phyloP scores from a whole-genome alignment of 176 grass and related monocot species.

The Saccharum spontaneum region DNA sequence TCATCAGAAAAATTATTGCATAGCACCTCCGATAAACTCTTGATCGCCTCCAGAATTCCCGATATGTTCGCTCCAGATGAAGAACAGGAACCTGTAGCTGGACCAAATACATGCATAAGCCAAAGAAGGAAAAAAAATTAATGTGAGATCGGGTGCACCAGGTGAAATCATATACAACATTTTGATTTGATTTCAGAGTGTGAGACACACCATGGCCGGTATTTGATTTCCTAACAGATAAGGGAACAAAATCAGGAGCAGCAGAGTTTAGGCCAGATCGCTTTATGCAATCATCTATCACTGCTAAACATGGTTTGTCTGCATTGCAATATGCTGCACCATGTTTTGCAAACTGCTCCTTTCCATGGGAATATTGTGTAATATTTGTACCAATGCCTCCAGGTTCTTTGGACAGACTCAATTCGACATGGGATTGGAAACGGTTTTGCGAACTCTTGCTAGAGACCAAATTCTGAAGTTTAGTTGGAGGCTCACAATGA shows the following conservation, averaged over 20 bases:
- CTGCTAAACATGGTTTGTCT: constrained; percentile 21
- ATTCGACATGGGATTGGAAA: constrained; percentile 16
- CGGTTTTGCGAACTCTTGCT: constrained; percentile 24
- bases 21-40: constrained; percentile 39
- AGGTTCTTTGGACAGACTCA: constrained; percentile 5
- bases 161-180: constrained; percentile 5
- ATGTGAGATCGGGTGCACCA: not conserved
- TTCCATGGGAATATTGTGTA: constrained; percentile 14
- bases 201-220: constrained; percentile 19
- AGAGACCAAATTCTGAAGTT: constrained; percentile 13
- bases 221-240: constrained; percentile 38
- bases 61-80: constrained; percentile 18
- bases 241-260: constrained; percentile 48
- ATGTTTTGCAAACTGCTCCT: constrained; percentile 22
- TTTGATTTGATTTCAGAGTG: constrained; percentile 5
- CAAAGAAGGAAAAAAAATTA: not conserved
- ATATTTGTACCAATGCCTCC: constrained; percentile 24
- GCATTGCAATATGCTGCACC: not conserved
- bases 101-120: not conserved
- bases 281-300: constrained; percentile 28
- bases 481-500: not conserved
- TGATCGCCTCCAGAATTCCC: constrained; percentile 38
- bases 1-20: constrained; percentile 28
- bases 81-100: constrained; percentile 39
- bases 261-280: constrained; percentile 39